These are phyloP conservation scores for Skeletonema grethae DNA, from an alignment of 108 stramenopile species.

Conservation along the genomic window DNA sequence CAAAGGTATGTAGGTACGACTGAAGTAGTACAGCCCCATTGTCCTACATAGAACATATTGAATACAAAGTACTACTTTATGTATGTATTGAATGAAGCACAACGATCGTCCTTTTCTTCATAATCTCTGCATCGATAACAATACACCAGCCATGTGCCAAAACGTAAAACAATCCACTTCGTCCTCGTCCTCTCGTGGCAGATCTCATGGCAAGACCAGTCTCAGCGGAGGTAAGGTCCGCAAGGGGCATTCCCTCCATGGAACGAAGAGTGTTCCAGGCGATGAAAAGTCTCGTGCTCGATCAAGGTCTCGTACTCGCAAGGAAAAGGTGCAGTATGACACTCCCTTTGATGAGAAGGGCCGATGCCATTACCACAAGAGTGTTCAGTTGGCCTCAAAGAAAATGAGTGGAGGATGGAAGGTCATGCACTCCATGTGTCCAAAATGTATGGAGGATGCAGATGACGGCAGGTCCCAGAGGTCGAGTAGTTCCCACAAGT, in stretches of 20 bases:
- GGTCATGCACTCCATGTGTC: constrained; percentile 28
- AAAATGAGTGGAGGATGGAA: constrained; percentile 49
- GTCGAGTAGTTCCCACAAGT: constrained; percentile 28
- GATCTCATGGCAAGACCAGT: not conserved
- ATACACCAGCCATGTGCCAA: not conserved
- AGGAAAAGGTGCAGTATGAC: constrained; percentile 28
- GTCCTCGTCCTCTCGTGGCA: not conserved
- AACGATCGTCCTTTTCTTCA: not conserved
- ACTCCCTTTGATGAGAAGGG: constrained; percentile 50
- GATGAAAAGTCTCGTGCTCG: constrained; percentile 3
- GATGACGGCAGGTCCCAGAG: constrained; percentile 25
- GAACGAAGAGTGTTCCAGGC: not conserved
- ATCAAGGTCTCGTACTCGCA: constrained; percentile 10
- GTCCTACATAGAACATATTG: too few relatives aligned
- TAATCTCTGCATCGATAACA: not conserved
- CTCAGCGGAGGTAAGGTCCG: not conserved
- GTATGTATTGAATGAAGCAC: too few relatives aligned
- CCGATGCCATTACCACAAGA: constrained; percentile 44
- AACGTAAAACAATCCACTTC: not conserved
- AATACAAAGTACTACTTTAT: too few relatives aligned
- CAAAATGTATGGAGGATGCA: constrained; percentile 46
- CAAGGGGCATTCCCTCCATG: not conserved
- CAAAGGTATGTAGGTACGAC: too few relatives aligned
- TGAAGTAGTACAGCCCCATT: too few relatives aligned
- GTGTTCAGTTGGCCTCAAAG: constrained; percentile 42